Conservation (phyloP, 2,329 filamentous ascomycete genomes). For the Fusarium sp. region DNA sequence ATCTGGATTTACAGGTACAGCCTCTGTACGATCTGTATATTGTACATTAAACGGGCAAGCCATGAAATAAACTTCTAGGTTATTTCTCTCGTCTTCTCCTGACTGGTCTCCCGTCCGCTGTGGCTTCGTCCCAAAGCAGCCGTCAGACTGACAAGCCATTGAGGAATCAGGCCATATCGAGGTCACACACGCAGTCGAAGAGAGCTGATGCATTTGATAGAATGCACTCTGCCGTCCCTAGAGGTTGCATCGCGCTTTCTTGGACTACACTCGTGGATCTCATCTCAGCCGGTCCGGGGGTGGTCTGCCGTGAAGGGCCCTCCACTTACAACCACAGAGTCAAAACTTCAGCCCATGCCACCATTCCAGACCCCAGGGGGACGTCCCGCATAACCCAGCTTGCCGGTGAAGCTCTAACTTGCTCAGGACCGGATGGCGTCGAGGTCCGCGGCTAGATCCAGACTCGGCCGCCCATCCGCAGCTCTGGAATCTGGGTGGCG, state of each 20-base stretch:
- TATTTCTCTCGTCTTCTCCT: conserved; percentile 18
- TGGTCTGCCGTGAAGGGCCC: conserved; percentile 8
- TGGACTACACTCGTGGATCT: conserved; percentile 29
- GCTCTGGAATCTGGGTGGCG: conserved; percentile 10
- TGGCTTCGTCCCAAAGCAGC: conserved; percentile 17
- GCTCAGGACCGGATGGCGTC: conserved; percentile 1
- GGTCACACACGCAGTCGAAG: conserved; percentile 26
- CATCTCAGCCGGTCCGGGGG: conserved; percentile 27
- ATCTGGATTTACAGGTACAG: conserved; percentile 12
- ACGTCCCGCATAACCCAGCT: not conserved
- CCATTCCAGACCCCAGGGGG: conserved; percentile 12
- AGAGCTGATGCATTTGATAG: conserved; percentile 23
- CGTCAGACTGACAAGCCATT: conserved; percentile 13
- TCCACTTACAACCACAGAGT: not conserved
- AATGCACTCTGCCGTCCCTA: conserved; percentile 9
- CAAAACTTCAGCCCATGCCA: not conserved
- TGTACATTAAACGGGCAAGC: not conserved
- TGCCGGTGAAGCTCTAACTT: not conserved
- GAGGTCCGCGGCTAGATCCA: conserved; percentile 10
- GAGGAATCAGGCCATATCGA: conserved; percentile 28
- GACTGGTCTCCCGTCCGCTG: conserved; percentile 18
- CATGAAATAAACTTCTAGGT: conserved; percentile 33
- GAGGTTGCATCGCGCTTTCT: conserved; percentile 22
- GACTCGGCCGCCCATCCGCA: not conserved
- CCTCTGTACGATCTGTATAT: conserved; percentile 1